phyloP scores from a whole-genome alignment of 768 basidiomycete species.

The Hirschioporus abietinus region DNA sequence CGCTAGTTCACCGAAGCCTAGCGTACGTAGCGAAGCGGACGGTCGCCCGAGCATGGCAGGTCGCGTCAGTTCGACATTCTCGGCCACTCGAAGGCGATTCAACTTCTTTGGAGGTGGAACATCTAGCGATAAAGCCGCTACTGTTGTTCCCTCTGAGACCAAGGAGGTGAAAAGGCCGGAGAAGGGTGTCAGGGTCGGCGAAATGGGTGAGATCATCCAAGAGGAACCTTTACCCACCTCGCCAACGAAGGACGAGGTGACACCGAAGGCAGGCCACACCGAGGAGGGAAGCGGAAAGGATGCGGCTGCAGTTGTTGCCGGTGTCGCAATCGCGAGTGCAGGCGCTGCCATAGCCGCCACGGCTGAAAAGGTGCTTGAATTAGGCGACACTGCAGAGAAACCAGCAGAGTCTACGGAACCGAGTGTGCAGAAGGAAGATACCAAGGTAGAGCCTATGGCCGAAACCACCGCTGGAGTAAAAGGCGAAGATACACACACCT shows the following conservation, averaged over 20 bases:
- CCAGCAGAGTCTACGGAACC: neutral
- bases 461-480: constrained; percentile 9
- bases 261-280: constrained; percentile 8
- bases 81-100: constrained; percentile 55
- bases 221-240: constrained; percentile 33
- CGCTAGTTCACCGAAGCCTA: constrained; percentile 22
- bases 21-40: constrained; percentile 23
- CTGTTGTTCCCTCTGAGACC: constrained; percentile 21
- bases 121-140: constrained; percentile 22
- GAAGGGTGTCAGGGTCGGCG: constrained; percentile 43
- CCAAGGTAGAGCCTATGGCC: constrained; percentile 9
- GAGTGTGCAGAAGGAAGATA: constrained; percentile 2
- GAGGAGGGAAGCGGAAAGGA: constrained; percentile 9
- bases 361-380: constrained; percentile 7
- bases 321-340: constrained; percentile 11
- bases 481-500: neutral
- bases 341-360: constrained; percentile 13
- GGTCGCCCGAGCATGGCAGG: constrained; percentile 35
- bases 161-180: constrained; percentile 26
- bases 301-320: constrained; percentile 13
- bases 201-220: constrained; percentile 64
- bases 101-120: constrained; percentile 44
- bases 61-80: constrained; percentile 43
- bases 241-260: constrained; percentile 12
- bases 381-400: constrained; percentile 12